phyloP scores from a whole-genome alignment of 1,284 basidiomycete genomes.

The Cutaneotrichosporon sp. region DNA sequence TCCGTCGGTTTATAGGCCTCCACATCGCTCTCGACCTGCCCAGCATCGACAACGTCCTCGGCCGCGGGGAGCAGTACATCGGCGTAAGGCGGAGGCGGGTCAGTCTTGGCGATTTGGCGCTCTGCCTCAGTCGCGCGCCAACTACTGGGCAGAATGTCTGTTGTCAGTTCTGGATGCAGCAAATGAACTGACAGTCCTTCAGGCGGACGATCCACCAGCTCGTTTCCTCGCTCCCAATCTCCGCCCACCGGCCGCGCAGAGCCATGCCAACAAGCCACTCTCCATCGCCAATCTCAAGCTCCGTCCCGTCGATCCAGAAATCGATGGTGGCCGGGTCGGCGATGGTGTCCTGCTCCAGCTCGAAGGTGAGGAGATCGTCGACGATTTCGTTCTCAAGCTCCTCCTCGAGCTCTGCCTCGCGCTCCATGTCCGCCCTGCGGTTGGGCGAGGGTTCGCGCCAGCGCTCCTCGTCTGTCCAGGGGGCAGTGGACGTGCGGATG shows the following conservation, averaged over 20 bases:
- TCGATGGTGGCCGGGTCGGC: conserved; percentile 22
- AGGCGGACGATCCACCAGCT: conserved; percentile 40
- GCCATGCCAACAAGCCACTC: conserved; percentile 28
- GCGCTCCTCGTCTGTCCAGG: conserved; percentile 32
- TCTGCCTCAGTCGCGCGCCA: conserved; percentile 19
- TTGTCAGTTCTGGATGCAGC: background rate
- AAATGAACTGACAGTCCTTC: conserved; percentile 35
- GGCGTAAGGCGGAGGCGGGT: conserved; percentile 9
- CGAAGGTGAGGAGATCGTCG: conserved; percentile 6
- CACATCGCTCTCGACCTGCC: too few relatives aligned
- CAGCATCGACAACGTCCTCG: too few relatives aligned
- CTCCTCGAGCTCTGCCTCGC: conserved; percentile 11
- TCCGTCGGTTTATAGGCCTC: too few relatives aligned
- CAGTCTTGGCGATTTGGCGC: background rate
- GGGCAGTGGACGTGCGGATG: conserved; percentile 30
- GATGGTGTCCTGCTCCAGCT: conserved; percentile 24
- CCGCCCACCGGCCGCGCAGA: conserved; percentile 38
- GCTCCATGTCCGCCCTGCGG: background rate
- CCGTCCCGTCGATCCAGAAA: conserved; percentile 25
- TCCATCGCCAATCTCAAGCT: background rate
- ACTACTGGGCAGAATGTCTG: conserved; percentile 26
- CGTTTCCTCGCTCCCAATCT: conserved; percentile 21
- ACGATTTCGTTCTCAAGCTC: background rate
- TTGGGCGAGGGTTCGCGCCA: conserved; percentile 18
- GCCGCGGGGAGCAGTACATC: too few relatives aligned